phyloP scores from a whole-genome alignment of 176 grass and related monocot species.

The Elymus sibiricus region DNA sequence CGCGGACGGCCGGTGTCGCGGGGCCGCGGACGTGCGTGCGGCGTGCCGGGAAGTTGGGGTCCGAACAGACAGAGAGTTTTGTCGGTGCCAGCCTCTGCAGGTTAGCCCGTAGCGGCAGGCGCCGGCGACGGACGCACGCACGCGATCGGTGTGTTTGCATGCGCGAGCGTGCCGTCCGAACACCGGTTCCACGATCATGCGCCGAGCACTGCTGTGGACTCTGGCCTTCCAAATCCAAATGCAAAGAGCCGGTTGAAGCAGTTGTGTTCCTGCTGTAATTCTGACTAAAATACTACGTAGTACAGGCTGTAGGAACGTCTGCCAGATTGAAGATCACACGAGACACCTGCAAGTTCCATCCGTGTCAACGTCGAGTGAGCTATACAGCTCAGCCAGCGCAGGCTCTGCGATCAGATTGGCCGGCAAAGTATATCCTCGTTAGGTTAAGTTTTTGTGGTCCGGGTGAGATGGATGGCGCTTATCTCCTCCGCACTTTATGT shows the following conservation, averaged over 20 bases:
- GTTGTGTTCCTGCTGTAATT: neutral
- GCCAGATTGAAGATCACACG: too few relatives aligned
- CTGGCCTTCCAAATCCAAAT: neutral
- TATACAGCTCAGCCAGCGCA: neutral
- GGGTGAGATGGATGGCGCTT: neutral
- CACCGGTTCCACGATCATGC: neutral
- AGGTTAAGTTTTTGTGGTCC: slow-evolving; percentile 3
- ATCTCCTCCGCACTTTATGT: neutral
- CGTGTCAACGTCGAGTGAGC: neutral
- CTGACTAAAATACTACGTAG: neutral
- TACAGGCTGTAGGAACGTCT: too few relatives aligned
- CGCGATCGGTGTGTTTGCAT: neutral
- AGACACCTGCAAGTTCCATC: neutral
- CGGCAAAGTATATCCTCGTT: neutral
- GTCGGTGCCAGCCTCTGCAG: neutral
- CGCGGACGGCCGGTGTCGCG: too few relatives aligned
- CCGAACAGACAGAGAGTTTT: neutral
- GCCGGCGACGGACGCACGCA: neutral
- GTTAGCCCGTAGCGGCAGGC: neutral
- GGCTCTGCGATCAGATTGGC: neutral
- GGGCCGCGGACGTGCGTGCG: neutral
- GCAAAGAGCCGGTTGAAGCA: neutral
- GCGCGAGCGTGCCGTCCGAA: neutral
- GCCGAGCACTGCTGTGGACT: neutral
- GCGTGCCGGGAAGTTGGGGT: neutral